Percentiles rank a stretch among this genome's conserved stretches.
phyloP scores from a whole-genome alignment of 768 basidiomycete genomes.

The Dendrothele bispora region DNA sequence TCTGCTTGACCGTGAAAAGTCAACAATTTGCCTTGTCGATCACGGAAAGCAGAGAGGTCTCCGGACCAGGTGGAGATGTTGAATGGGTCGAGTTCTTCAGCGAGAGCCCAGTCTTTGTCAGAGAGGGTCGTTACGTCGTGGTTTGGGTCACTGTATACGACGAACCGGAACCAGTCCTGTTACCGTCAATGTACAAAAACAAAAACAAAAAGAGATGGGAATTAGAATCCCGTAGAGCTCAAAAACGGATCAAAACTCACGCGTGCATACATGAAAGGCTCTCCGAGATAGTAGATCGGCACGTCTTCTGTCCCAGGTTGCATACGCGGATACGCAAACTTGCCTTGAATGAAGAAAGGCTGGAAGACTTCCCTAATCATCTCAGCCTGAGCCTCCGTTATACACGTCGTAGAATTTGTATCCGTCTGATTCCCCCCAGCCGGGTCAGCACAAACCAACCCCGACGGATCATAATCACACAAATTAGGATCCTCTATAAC shows the following conservation, averaged over 20 bases:
- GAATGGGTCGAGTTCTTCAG: slow-evolving; percentile 2
- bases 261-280: slow-evolving; percentile 1
- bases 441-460: slow-evolving; percentile 14
- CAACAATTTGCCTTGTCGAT: slow-evolving; percentile 18
- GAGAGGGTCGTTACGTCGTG: slow-evolving; percentile 2
- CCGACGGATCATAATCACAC: slow-evolving; percentile 18
- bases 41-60: slow-evolving; percentile 12
- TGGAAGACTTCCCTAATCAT: slow-evolving; percentile 11
- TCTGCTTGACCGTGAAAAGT: slow-evolving; percentile 17
- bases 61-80: slow-evolving; percentile 12
- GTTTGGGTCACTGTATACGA: slow-evolving; percentile 4
- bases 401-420: no score
- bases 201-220: not conserved
- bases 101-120: slow-evolving; percentile 1
- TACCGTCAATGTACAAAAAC: no score
- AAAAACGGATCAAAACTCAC: slow-evolving; percentile 1
- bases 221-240: no score
- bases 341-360: slow-evolving; percentile 10
- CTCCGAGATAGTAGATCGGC: slow-evolving; percentile 5
- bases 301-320: slow-evolving; percentile 13
- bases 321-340: slow-evolving; percentile 12
- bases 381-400: slow-evolving; percentile 13
- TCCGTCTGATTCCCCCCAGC: not conserved
- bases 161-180: slow-evolving; percentile 9
- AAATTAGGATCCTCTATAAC: slow-evolving; percentile 19